Conservation (phyloP, 306 rosid species). For the Albizia julibrissin region DNA sequence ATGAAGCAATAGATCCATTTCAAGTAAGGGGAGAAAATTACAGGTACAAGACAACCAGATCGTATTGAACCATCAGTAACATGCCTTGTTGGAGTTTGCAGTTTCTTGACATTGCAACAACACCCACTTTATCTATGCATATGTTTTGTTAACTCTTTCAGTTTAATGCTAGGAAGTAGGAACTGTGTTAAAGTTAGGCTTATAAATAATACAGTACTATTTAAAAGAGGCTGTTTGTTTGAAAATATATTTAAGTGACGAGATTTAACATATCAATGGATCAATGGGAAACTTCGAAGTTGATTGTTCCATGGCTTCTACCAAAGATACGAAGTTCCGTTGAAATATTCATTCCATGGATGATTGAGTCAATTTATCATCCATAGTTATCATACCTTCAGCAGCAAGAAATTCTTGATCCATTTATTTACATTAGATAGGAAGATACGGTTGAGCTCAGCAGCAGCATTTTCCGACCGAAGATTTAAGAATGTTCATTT, state of each 20-base stretch:
- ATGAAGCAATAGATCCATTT: background rate
- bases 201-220: background rate
- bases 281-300: background rate
- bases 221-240: background rate
- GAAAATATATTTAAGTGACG: background rate
- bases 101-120: background rate
- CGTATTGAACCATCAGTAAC: background rate
- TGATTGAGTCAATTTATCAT: background rate
- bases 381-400: background rate
- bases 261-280: constrained; percentile 6
- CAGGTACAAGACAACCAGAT: background rate
- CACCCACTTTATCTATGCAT: background rate
- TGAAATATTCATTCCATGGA: background rate
- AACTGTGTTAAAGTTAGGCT: background rate
- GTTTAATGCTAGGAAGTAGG: constrained; percentile 7
- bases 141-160: background rate
- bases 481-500: background rate
- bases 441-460: background rate
- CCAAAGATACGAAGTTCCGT: background rate
- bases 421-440: background rate
- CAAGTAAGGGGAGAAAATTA: background rate
- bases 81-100: background rate
- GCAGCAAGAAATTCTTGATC: background rate
- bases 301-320: background rate
- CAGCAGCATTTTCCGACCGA: background rate